Percentiles rank a stretch among this genome's conserved stretches.
These are phyloP conservation scores for Saccharomycodes ludwigii DNA, from an alignment of 805 yeast species.

Conservation along the genomic window DNA sequence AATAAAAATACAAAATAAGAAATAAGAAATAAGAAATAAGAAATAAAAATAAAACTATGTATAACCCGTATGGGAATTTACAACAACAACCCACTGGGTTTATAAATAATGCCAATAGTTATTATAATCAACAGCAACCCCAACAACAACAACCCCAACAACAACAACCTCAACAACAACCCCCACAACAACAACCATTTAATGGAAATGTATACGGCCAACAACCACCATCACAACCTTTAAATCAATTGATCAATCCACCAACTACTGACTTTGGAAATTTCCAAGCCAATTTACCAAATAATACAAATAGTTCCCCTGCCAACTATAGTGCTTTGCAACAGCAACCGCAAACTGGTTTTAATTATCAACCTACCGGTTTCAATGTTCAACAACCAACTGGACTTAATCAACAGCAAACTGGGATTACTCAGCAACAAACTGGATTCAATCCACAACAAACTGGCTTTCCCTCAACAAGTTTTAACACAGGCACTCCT, in stretches of 20 bases:
- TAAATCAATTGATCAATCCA: conserved; percentile 5
- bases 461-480: conserved; percentile 6
- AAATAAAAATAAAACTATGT: too few relatives aligned
- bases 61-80: too few relatives aligned
- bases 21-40: too few relatives aligned
- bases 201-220: not conserved
- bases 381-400: conserved; percentile 11
- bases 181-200: conserved; percentile 3
- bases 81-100: too few relatives aligned
- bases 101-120: too few relatives aligned
- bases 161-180: conserved; percentile 6
- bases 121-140: conserved; percentile 1
- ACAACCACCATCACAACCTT: conserved; percentile 8
- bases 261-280: conserved; percentile 11
- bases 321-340: conserved; percentile 4
- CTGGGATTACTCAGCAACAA: conserved; percentile 15
- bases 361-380: conserved; percentile 8
- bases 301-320: conserved; percentile 2
- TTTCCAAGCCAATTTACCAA: conserved; percentile 9
- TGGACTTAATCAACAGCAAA: conserved; percentile 11
- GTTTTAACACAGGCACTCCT: not conserved
- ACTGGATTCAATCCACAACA: conserved; percentile 15
- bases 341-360: conserved; percentile 4
- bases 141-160: conserved; percentile 6
- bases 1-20: too few relatives aligned